Percentiles rank a stretch among this genome's conserved stretches.
Conservation (phyloP, 768 basidiomycete species). For the Auriscalpium vulgare region DNA sequence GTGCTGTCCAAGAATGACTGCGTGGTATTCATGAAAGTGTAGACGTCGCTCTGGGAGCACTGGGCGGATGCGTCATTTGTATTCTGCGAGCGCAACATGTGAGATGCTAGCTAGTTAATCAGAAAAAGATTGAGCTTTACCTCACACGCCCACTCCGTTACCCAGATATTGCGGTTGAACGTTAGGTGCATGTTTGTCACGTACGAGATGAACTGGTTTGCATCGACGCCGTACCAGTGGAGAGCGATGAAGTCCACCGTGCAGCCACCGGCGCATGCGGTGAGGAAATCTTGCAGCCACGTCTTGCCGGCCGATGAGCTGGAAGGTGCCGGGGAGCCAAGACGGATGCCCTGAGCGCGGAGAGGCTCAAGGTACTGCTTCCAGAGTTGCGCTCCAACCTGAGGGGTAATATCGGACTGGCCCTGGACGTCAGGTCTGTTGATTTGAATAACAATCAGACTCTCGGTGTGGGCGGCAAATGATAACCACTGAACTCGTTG, state of each 20-base stretch:
- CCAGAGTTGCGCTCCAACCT: slow-evolving; percentile 45
- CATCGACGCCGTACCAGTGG: slow-evolving; percentile 52
- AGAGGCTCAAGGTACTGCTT: slow-evolving; percentile 44
- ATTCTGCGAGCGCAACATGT: slow-evolving; percentile 22
- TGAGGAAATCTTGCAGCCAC: slow-evolving; percentile 47
- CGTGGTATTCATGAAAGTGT: slow-evolving; percentile 41
- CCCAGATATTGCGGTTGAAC: slow-evolving; percentile 48
- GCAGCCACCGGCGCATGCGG: slow-evolving; percentile 40
- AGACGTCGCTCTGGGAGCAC: slow-evolving; percentile 37
- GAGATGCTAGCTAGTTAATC: too few species aligned
- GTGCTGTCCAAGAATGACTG: slow-evolving; percentile 46
- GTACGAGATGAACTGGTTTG: slow-evolving; percentile 44
- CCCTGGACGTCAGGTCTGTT: slow-evolving; percentile 28
- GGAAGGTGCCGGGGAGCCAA: slow-evolving; percentile 48
- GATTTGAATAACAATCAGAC: slow-evolving; percentile 5
- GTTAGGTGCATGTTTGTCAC: slow-evolving; percentile 41
- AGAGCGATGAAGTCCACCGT: slow-evolving; percentile 51
- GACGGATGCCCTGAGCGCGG: slow-evolving; percentile 32
- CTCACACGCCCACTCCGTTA: slow-evolving; percentile 54
- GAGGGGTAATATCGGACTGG: slow-evolving; percentile 43
- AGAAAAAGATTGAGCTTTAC: slow-evolving; percentile 5
- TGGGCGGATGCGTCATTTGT: slow-evolving; percentile 31
- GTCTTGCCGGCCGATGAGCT: slow-evolving; percentile 43
- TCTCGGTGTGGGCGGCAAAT: neutral
- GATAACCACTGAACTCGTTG: slow-evolving; percentile 37